Evolutionary conservation across 2,329 filamentous ascomycete species (phyloP).

Genomic region (Arthrobotrys sphaeroides): DNA sequence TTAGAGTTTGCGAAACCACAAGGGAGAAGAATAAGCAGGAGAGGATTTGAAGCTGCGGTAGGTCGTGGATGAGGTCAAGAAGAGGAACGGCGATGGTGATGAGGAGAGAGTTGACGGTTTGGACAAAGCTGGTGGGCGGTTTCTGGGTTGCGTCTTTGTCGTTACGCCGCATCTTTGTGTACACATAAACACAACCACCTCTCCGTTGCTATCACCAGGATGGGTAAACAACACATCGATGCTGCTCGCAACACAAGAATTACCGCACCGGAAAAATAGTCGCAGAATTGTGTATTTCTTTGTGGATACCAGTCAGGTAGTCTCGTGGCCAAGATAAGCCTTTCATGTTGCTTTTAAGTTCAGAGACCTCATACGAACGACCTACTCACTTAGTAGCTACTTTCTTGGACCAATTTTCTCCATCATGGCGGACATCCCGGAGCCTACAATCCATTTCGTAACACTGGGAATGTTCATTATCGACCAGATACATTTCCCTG

Average conservation of each 20-base stretch:
- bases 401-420: background rate
- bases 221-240: slow-evolving; percentile 40
- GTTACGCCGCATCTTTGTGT: slow-evolving; percentile 26
- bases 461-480: slow-evolving; percentile 79
- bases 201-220: slow-evolving; percentile 28
- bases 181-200: slow-evolving; percentile 37
- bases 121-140: background rate
- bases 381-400: too few species aligned
- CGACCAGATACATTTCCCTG: slow-evolving; percentile 88
- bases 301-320: background rate
- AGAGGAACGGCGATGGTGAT: background rate
- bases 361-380: too few species aligned
- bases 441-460: slow-evolving; percentile 68
- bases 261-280: background rate
- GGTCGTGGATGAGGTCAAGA: background rate
- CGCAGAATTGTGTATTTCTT: background rate
- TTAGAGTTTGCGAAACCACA: too few species aligned
- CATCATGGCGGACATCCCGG: slow-evolving; percentile 2
- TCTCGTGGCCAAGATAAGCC: background rate
- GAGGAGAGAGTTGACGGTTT: background rate
- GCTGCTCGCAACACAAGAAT: slow-evolving; percentile 35
- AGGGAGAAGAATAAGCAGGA: background rate
- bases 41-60: background rate
- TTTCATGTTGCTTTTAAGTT: background rate
- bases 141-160: slow-evolving; percentile 27